phyloP scores from a whole-genome alignment of 805 yeast species.

The Wickerhamiella shivajii region DNA sequence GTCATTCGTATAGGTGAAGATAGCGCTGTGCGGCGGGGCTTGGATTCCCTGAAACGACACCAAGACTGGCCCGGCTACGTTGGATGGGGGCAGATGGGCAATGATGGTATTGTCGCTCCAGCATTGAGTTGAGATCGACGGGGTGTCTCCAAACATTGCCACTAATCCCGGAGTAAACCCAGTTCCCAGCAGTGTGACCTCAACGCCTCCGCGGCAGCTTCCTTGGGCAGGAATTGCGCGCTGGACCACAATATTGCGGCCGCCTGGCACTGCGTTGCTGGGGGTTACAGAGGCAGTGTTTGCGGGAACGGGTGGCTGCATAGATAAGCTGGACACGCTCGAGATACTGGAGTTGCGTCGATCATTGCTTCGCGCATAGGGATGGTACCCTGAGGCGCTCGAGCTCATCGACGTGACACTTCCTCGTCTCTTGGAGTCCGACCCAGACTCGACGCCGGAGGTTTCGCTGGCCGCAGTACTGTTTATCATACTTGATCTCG shows the following conservation, averaged over 20 bases:
- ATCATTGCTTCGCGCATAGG: conserved; percentile 10
- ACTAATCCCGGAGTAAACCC: conserved; percentile 71
- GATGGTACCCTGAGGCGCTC: conserved; percentile 8
- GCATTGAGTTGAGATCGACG: conserved; percentile 60
- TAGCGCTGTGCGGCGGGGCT: conserved; percentile 22
- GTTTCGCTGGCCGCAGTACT: no score
- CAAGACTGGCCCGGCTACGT: conserved; percentile 77
- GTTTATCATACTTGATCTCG: no score
- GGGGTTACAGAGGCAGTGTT: conserved; percentile 12
- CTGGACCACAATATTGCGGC: conserved; percentile 34
- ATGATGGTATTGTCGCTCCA: conserved; percentile 94
- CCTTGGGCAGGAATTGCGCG: conserved; percentile 93
- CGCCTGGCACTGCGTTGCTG: background rate
- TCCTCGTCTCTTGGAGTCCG: no score
- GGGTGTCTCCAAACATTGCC: conserved; percentile 64
- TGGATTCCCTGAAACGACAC: conserved; percentile 58
- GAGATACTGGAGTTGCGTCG: conserved; percentile 2
- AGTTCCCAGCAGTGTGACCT: conserved; percentile 77
- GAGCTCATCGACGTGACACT: no score
- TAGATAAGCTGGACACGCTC: background rate
- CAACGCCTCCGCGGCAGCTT: conserved; percentile 91
- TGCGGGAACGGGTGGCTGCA: conserved; percentile 1
- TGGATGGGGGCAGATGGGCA: conserved; percentile 84
- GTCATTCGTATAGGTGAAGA: conserved; percentile 88
- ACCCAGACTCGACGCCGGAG: no score